Evolutionary conservation across 345 rosid species (phyloP).

Genomic region (Sonneratia caseolaris): DNA sequence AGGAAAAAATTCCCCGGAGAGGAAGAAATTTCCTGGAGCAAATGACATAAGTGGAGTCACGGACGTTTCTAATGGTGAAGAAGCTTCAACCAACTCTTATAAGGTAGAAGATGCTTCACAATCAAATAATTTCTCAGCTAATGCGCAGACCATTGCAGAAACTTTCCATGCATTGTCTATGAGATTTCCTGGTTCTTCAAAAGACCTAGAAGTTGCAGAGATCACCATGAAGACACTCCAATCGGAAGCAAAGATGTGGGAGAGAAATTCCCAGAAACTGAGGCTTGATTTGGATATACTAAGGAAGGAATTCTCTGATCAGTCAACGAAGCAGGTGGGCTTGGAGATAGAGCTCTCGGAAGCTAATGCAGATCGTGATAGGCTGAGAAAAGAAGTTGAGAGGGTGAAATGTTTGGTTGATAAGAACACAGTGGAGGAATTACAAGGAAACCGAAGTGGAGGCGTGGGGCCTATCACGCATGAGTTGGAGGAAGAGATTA

Average conservation of each 20-base stretch:
- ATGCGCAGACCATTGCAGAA: slow-evolving; percentile 16
- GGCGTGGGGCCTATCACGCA: slow-evolving; percentile 12
- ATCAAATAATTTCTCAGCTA: slow-evolving; percentile 19
- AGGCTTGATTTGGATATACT: slow-evolving; percentile 36
- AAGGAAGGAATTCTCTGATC: slow-evolving; percentile 35
- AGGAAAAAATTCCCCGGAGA: slow-evolving; percentile 13
- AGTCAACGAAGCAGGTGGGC: slow-evolving; percentile 26
- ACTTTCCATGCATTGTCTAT: slow-evolving; percentile 18
- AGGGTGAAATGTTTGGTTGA: slow-evolving; percentile 24
- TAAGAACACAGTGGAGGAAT: slow-evolving; percentile 16
- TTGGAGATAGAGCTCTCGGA: slow-evolving; percentile 37
- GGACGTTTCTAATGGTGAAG: slow-evolving; percentile 8
- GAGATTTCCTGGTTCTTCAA: slow-evolving; percentile 26
- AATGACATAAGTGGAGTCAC: slow-evolving; percentile 8
- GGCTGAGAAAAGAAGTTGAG: slow-evolving; percentile 38
- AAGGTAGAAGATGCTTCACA: slow-evolving; percentile 22
- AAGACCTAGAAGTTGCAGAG: slow-evolving; percentile 41
- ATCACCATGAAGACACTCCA: slow-evolving; percentile 33
- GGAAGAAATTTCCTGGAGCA: slow-evolving; percentile 10
- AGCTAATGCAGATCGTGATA: slow-evolving; percentile 31
- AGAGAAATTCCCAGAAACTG: slow-evolving; percentile 38
- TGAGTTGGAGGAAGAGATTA: slow-evolving; percentile 42
- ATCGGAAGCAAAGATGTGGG: slow-evolving; percentile 48
- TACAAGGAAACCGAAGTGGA: slow-evolving; percentile 15
- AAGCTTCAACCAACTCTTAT: slow-evolving; percentile 14